phyloP scores from a whole-genome alignment of 495 filamentous ascomycete species.

The Aspergillus olivimuriae region DNA sequence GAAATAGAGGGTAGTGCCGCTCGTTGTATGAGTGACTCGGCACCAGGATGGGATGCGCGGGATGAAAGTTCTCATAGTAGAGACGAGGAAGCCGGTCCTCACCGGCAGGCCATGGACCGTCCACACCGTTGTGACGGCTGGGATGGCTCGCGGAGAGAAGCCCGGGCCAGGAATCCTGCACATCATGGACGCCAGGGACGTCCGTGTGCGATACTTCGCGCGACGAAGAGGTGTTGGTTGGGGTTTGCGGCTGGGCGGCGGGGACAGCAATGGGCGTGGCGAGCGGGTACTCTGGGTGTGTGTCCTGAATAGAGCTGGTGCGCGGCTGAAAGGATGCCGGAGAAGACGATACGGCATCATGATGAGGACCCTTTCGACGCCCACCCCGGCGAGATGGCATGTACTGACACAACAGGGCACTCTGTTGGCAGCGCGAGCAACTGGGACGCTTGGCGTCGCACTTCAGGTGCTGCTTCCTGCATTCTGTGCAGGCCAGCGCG shows the following conservation, averaged over 20 bases:
- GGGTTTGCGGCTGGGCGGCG: too few species aligned
- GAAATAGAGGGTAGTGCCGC: constrained; percentile 29
- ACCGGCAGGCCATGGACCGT: constrained; percentile 12
- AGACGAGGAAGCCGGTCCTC: constrained; percentile 29
- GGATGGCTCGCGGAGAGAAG: too few species aligned
- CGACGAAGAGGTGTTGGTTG: too few species aligned
- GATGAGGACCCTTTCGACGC: constrained; percentile 25
- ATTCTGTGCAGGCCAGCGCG: constrained; percentile 36
- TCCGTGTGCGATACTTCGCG: too few species aligned
- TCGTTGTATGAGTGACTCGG: constrained; percentile 26
- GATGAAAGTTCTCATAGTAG: constrained; percentile 37
- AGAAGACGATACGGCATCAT: background rate
- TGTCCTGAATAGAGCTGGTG: too few species aligned
- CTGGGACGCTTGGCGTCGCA: constrained; percentile 32
- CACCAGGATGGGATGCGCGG: constrained; percentile 34
- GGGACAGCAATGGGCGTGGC: too few species aligned
- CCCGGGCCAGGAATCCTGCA: too few species aligned
- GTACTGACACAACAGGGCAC: constrained; percentile 26
- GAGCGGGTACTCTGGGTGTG: too few species aligned
- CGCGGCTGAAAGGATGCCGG: too few species aligned
- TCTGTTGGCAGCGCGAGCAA: constrained; percentile 31
- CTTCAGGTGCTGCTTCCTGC: constrained; percentile 39
- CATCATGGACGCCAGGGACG: too few species aligned
- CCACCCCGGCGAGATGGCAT: constrained; percentile 35
- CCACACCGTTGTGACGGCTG: constrained; percentile 8